Base-by-base conservation (phyloP, 1,284 basidiomycete species). In the Cryptococcus sp. region DNA sequence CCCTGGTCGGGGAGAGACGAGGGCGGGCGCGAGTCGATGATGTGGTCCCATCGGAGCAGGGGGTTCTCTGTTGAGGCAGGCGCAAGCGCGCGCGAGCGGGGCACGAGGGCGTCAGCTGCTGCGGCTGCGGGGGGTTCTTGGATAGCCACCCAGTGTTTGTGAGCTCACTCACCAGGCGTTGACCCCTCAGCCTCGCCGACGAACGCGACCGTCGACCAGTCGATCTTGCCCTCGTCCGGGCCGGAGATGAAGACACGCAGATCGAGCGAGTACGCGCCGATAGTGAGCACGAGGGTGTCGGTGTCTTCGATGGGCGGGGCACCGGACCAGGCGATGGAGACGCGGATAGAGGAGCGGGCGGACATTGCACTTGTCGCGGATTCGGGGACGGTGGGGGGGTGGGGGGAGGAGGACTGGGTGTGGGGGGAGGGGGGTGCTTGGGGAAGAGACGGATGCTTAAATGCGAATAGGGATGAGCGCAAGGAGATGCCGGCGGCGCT, bases 221-320 rank as follows among this genome's bases (percentile, higher is more conserved):
- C 67, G 9, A 70, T 66, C 28, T 28, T 46, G 0, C 64, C 68
- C 40, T 46, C 50, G 12, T 56, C 56, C 2, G 60, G 47, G 8
- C 64, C 69, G 1, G 37, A 11, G 21, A 38, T 59, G 48, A 64
- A 65, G 8, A 69, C 64, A 4, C 70, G 62, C 8, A 74, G 59
- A 48, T 74, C 70, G 44, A 74, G 57, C 7, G 62, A 67, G 39
- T 57, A 64, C 9, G 53, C 59, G n/a, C 66, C 52, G 23, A 71
- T 64, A 11, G 72, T 72, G 40, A 74, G 59, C 18, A 72, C 69
- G 33, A 72, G 61, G 7, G 70, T 72, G 39, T 72, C 69, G 3
- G 69, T 72, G 47, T 68, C 67, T 56, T 74, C 72, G 13, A 45
- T 36, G 0, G 70, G 50, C 0, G 60, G 51, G 7, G 47, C 55